Percentiles rank a stretch among this genome's conserved stretches.
phyloP scores from a whole-genome alignment of 108 stramenopile genomes.

The Fragilariopsis cylindrus region DNA sequence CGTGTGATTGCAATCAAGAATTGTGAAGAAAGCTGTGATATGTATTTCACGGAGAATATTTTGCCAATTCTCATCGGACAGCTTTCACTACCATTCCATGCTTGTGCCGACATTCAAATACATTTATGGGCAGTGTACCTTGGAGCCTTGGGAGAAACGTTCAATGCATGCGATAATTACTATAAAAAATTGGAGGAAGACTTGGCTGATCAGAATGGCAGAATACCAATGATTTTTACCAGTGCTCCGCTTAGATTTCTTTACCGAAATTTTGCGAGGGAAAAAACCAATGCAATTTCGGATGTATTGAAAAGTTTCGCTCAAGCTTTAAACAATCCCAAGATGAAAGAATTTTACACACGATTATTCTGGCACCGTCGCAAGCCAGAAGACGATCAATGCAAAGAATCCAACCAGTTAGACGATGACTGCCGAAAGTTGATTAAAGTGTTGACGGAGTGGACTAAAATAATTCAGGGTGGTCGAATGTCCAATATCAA shows the following conservation, averaged over 20 bases:
- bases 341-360: conserved; percentile 31
- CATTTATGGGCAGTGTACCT: conserved; percentile 26
- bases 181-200: conserved; percentile 22
- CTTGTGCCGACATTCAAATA: conserved; percentile 15
- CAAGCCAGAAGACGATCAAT: neutral
- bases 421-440: conserved; percentile 30
- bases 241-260: conserved; percentile 13
- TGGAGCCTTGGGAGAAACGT: conserved; percentile 1
- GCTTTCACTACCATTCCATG: conserved; percentile 1
- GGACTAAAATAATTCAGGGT: conserved; percentile 22
- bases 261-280: conserved; percentile 11
- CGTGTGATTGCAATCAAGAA: conserved; percentile 5
- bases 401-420: neutral
- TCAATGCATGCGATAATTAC: conserved; percentile 19
- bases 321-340: neutral
- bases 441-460: conserved; percentile 7
- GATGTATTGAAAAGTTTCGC: conserved; percentile 1
- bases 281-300: conserved; percentile 19
- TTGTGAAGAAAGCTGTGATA: conserved; percentile 10
- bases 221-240: conserved; percentile 15
- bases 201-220: conserved; percentile 26
- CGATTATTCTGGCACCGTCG: conserved; percentile 13
- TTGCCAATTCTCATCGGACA: conserved; percentile 7
- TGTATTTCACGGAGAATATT: conserved; percentile 2
- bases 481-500: conserved; percentile 23